Evolutionary conservation across 2,329 filamentous ascomycete genomes (phyloP).

Genomic region (Clarireedia monteithiana): DNA sequence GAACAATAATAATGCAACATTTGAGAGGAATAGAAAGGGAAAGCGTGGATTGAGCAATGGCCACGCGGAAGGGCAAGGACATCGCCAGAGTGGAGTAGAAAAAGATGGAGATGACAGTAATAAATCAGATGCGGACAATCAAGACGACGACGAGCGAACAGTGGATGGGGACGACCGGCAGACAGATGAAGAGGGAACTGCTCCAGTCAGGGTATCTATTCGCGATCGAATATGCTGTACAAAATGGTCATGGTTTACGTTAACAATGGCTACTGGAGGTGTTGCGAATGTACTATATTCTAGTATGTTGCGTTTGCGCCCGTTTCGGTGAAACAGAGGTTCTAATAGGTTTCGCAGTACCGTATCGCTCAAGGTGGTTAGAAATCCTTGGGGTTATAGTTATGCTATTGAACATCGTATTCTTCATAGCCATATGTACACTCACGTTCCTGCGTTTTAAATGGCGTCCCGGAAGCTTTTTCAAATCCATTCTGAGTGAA

Average conservation of each 20-base stretch:
- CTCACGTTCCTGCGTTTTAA: constrained; percentile 63
- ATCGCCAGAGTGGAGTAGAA: constrained; percentile 9
- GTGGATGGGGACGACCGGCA: not conserved
- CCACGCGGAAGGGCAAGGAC: constrained; percentile 7
- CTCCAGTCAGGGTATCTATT: constrained; percentile 33
- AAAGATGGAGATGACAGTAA: not conserved
- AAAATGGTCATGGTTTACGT: constrained; percentile 72
- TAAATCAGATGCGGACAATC: not conserved
- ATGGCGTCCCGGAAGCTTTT: constrained; percentile 62
- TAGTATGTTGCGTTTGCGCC: constrained; percentile 34
- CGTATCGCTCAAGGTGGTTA: constrained; percentile 48
- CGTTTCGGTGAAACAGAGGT: not conserved
- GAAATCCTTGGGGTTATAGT: constrained; percentile 51
- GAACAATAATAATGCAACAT: not conserved
- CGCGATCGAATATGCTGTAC: constrained; percentile 41
- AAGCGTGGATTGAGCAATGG: constrained; percentile 5
- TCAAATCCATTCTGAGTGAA: constrained; percentile 64
- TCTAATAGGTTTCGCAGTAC: constrained; percentile 32
- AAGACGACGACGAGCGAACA: not conserved
- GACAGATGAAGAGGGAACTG: constrained; percentile 10
- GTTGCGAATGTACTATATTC: constrained; percentile 46
- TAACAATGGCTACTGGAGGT: constrained; percentile 45
- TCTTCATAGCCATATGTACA: constrained; percentile 56
- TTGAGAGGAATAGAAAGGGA: not conserved
- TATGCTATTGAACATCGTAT: constrained; percentile 53